Conservation (phyloP, 2,329 filamentous ascomycete genomes). For the Fusarium liriodendri region DNA sequence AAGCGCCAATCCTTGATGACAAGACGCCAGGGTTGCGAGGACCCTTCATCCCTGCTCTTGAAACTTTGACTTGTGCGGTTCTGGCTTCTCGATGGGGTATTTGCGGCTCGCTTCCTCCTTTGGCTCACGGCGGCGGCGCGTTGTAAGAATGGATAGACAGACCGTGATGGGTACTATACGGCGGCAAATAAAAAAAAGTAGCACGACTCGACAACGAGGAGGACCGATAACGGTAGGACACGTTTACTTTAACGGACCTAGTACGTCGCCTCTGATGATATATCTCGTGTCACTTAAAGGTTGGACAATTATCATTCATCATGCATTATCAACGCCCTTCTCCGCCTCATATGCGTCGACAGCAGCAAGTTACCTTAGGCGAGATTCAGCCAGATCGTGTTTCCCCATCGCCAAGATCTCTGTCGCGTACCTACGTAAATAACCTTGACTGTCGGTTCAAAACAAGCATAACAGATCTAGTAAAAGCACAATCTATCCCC, state of each 20-base stretch:
- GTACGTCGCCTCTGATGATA: neutral
- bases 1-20: constrained; percentile 1
- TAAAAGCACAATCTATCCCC: constrained; percentile 13
- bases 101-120: neutral
- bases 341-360: neutral
- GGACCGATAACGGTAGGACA: neutral
- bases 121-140: neutral
- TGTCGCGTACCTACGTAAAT: neutral
- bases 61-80: neutral
- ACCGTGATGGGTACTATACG: neutral
- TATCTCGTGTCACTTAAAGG: constrained; percentile 17
- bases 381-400: neutral
- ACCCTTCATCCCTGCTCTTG: constrained; percentile 8
- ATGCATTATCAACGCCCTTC: neutral
- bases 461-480: constrained; percentile 17
- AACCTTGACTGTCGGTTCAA: neutral
- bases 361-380: neutral
- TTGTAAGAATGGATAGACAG: neutral
- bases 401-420: constrained; percentile 5
- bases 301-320: neutral
- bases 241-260: neutral
- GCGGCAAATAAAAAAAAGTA: neutral
- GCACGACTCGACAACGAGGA: neutral
- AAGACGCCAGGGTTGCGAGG: neutral
- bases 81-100: neutral